Conservation (phyloP, 495 filamentous ascomycete genomes). For the Niebla homalea region DNA sequence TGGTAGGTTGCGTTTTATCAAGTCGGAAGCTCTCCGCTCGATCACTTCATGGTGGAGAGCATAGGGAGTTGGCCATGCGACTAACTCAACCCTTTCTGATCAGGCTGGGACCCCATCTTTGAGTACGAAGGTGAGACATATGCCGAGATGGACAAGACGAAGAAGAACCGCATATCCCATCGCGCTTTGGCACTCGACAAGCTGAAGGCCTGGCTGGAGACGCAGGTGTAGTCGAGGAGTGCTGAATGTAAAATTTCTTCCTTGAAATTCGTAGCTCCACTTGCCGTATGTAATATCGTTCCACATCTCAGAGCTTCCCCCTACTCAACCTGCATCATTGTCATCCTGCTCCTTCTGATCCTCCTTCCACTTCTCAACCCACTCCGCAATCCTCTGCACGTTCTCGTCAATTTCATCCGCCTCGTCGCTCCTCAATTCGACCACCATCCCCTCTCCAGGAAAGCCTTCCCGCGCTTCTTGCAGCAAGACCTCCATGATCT, state of each 20-base stretch:
- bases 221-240: constrained; percentile 2
- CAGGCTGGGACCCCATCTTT: constrained; percentile 94
- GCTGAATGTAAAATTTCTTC: background rate
- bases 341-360: constrained; percentile 25
- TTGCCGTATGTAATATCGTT: background rate
- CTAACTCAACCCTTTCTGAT: no score
- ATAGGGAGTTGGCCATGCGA: no score
- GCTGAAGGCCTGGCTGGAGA: constrained; percentile 62
- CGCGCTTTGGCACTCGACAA: constrained; percentile 74
- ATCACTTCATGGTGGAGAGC: no score
- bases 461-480: constrained; percentile 84
- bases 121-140: constrained; percentile 92
- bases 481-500: constrained; percentile 91
- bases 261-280: background rate
- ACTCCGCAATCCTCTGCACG: constrained; percentile 66
- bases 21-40: background rate
- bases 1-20: constrained; percentile 40
- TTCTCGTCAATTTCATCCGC: constrained; percentile 78
- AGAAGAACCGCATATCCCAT: constrained; percentile 91
- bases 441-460: constrained; percentile 65
- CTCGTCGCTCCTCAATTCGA: constrained; percentile 75
- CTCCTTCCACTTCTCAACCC: constrained; percentile 71
- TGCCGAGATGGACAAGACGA: constrained; percentile 86
- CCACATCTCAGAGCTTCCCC: background rate
- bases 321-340: background rate